Base-by-base conservation (phyloP, 495 filamentous ascomycete species). In the Durotheca rogersii region DNA sequence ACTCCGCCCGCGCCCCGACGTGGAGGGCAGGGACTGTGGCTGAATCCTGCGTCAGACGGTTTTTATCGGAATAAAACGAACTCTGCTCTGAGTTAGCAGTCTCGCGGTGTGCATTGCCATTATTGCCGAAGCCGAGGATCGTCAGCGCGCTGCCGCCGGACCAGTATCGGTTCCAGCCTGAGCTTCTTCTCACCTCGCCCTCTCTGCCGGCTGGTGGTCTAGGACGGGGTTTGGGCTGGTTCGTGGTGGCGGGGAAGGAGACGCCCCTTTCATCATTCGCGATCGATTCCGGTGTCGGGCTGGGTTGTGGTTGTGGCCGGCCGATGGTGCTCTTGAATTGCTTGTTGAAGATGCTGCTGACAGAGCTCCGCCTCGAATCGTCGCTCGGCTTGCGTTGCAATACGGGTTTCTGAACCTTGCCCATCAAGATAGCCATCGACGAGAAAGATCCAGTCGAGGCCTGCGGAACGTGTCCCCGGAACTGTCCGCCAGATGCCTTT, bases 111-210 rank as follows among this genome's bases (percentile, higher is more conserved):
- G 69, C 76, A 38, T 55, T 60, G 34, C 54, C 49, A 25, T 52
- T 53, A 30, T 51, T 63, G 30, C 72, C 70, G 37, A 79, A 73
- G 17, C 78, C 77, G 10, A 81, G 60, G n/a, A 78, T 68, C 34
- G 75, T 75, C 25, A 77, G 50, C 1, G 73, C 70, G 47, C 73
- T 80, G 14, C 78, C 78, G 25, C 77, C 78, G 12, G 78, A 82
- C 76, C 78, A 83, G 56, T 82, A 83, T 14, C 74, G 61, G 64
- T 80, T 81, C 80, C 80, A 82, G 19, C 80, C 79, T 5, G 79
- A 83, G 50, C 77, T 80, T 51, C 79, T 72, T 17, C 66, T 80
- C 47, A 43, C 74, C 61, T 40, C 51, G 11, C 57, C 64, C 9
- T 64, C 44, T 17, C 44, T 41, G 15, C 68, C 54, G 7, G 49